Evolutionary conservation across 2,329 filamentous ascomycete genomes (phyloP).

Genomic region (Sporothrix inflata): DNA sequence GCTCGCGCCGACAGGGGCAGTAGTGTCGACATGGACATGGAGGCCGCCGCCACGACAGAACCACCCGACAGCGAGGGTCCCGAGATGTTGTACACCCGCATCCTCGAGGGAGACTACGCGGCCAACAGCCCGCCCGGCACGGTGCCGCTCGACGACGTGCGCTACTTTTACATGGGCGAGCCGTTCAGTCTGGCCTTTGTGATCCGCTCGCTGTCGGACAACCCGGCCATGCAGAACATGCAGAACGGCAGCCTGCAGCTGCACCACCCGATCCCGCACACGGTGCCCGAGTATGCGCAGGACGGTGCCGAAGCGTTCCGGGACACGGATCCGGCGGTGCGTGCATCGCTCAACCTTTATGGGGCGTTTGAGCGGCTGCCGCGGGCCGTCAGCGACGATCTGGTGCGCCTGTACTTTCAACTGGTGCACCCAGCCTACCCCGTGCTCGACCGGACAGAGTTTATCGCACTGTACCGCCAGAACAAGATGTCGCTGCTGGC

Average conservation of each 20-base stretch:
- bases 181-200: conserved; percentile 24
- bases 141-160: background rate
- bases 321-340: background rate
- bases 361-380: conserved; percentile 5
- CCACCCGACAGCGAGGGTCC: conserved; percentile 17
- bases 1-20: background rate
- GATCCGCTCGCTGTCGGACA: conserved; percentile 12
- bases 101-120: conserved; percentile 11
- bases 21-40: background rate
- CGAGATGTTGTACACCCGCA: conserved; percentile 22
- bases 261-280: conserved; percentile 23
- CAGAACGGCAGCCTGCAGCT: background rate
- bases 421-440: conserved; percentile 17
- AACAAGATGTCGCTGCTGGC: conserved; percentile 9
- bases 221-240: conserved; percentile 13
- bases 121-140: background rate
- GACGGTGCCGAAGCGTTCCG: conserved; percentile 10
- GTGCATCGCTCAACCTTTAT: conserved; percentile 2
- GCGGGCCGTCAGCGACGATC: conserved; percentile 7
- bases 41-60: background rate
- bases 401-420: conserved; percentile 17
- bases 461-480: conserved; percentile 5
- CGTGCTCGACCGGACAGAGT: conserved; percentile 13
- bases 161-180: conserved; percentile 27
- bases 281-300: conserved; percentile 15